A percentile compares a stretch with the other conserved stretches of the same genome.
phyloP scores from a whole-genome alignment of 768 basidiomycete species.

The Mycena galopus region DNA sequence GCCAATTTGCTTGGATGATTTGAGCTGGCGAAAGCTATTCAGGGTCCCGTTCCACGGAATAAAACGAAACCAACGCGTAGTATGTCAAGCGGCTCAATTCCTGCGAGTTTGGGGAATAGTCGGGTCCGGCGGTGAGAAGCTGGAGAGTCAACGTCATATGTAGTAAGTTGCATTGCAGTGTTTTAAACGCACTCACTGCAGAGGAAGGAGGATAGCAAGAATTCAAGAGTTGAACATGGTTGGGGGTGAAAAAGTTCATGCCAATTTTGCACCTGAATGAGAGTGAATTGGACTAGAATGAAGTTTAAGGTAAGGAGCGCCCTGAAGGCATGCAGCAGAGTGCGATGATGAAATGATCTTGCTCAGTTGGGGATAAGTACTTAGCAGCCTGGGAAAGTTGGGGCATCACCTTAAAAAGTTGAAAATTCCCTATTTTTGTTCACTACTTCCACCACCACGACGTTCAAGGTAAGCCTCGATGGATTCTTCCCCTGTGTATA shows the following conservation, averaged over 20 bases:
- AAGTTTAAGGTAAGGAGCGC: background rate
- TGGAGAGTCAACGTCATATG: conserved; percentile 22
- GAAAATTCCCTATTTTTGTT: background rate
- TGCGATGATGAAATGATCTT: background rate
- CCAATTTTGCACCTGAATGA: background rate
- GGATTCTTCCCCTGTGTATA: conserved; percentile 23
- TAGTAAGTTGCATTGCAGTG: background rate
- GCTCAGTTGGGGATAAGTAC: background rate
- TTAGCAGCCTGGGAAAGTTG: background rate
- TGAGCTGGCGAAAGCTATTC: conserved; percentile 53
- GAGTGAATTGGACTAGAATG: no score
- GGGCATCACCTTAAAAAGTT: background rate
- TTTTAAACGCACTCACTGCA: conserved; percentile 42
- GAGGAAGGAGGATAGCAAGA: conserved; percentile 90
- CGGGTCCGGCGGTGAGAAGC: conserved; percentile 80
- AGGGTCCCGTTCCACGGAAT: background rate
- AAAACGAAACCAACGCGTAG: conserved; percentile 65
- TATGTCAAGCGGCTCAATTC: conserved; percentile 89
- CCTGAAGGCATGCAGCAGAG: conserved; percentile 16
- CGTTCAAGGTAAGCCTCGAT: conserved; percentile 39
- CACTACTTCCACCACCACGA: background rate
- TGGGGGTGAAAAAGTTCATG: conserved; percentile 86
- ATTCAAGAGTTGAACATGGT: conserved; percentile 86
- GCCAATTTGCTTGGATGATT: conserved; percentile 86
- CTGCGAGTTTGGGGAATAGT: conserved; percentile 85